Conservation (phyloP, 192 early-diverging fungal genomes). For the Glomus cerebriforme region DNA sequence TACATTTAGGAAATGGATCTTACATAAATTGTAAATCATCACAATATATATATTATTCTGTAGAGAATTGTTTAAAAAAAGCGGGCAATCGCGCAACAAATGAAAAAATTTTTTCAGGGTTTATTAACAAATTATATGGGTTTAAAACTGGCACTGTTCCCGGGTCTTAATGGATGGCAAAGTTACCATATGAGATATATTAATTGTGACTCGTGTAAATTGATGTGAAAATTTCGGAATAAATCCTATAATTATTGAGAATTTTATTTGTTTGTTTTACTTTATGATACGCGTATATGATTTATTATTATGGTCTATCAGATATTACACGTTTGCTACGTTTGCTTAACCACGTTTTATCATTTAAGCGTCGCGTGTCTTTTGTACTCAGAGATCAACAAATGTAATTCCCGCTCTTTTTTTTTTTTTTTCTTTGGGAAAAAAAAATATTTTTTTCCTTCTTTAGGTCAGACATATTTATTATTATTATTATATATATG, state of each 20-base stretch:
- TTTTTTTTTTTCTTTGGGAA: not conserved
- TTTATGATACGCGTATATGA: not conserved
- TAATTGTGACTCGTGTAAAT: not conserved
- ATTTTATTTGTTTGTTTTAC: not conserved
- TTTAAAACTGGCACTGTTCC: too few species aligned
- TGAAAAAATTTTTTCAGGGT: too few species aligned
- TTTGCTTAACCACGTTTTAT: not conserved
- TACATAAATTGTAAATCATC: not conserved
- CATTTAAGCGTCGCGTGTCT: not conserved
- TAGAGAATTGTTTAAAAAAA: too few species aligned
- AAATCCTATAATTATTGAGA: not conserved
- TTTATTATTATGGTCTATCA: not conserved
- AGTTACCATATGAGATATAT: not conserved
- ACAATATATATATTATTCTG: too few species aligned
- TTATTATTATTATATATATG: too few species aligned
- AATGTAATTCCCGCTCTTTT: not conserved
- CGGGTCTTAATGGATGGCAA: too few species aligned
- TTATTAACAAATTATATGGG: too few species aligned
- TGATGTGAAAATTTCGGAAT: not conserved
- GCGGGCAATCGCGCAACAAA: too few species aligned
- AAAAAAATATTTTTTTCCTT: too few species aligned
- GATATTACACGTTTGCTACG: not conserved
- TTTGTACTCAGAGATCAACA: not conserved
- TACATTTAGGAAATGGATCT: not conserved
- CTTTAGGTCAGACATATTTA: too few species aligned